Conservation (phyloP, 768 basidiomycete species). For the Auricularia auricula-judae region DNA sequence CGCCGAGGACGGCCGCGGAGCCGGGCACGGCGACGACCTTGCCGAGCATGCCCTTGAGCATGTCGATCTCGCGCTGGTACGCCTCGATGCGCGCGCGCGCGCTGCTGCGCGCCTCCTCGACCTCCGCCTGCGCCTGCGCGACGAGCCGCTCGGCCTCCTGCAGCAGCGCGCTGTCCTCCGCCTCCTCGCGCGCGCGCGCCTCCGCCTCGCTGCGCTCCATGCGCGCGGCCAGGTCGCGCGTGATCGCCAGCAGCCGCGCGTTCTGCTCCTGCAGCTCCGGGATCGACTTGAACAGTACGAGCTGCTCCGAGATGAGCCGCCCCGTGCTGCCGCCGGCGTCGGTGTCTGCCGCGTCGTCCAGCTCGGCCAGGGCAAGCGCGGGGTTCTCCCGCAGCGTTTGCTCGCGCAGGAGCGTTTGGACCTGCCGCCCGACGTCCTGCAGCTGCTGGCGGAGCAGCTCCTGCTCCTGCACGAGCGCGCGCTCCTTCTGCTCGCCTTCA, state of each 20-base stretch:
- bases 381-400: slow-evolving; percentile 77
- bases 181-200: slow-evolving; percentile 55
- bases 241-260: slow-evolving; percentile 74
- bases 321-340: slow-evolving; percentile 44
- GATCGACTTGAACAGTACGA: slow-evolving; percentile 79
- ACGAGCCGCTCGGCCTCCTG: slow-evolving; percentile 85
- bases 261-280: slow-evolving; percentile 83
- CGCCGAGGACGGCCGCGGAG: neutral
- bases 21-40: slow-evolving; percentile 21
- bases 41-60: slow-evolving; percentile 63
- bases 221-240: slow-evolving; percentile 69
- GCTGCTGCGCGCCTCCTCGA: slow-evolving; percentile 67
- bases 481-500: slow-evolving; percentile 53
- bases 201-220: slow-evolving; percentile 81
- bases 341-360: slow-evolving; percentile 27
- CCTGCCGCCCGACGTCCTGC: slow-evolving; percentile 73
- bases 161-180: slow-evolving; percentile 52
- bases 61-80: slow-evolving; percentile 80
- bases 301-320: slow-evolving; percentile 74
- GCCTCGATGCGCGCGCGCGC: slow-evolving; percentile 64
- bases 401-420: slow-evolving; percentile 69
- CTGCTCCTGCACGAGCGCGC: slow-evolving; percentile 48
- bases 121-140: slow-evolving; percentile 59
- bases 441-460: slow-evolving; percentile 65
- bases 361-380: slow-evolving; percentile 60